Evolutionary conservation across 345 rosid species (phyloP).

Genomic region (Eutrema yunnanense): DNA sequence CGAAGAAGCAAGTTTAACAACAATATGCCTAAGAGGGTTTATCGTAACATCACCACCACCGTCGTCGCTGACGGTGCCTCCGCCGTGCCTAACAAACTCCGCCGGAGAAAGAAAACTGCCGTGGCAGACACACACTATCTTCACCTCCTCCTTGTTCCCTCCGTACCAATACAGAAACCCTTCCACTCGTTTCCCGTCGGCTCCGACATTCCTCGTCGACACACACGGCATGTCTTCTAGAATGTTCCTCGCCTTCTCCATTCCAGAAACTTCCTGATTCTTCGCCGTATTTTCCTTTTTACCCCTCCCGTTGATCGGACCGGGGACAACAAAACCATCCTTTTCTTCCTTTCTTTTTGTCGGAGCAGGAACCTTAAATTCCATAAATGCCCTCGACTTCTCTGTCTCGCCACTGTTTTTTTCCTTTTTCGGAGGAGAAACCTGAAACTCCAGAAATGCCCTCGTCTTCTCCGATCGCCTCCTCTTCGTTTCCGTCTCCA

Average conservation of each 20-base stretch:
- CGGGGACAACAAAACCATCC: not conserved
- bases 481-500: constrained; percentile 61
- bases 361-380: not conserved
- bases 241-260: constrained; percentile 35
- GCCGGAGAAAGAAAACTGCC: constrained; percentile 42
- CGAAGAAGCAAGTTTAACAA: constrained; percentile 40
- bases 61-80: not conserved
- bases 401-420: constrained; percentile 4
- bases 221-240: constrained; percentile 56
- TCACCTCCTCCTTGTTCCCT: constrained; percentile 28
- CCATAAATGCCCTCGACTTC: constrained; percentile 34
- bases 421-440: not conserved
- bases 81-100: constrained; percentile 47
- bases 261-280: constrained; percentile 24
- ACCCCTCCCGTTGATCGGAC: not conserved
- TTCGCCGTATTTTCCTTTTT: not conserved
- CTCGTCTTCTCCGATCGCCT: constrained; percentile 54
- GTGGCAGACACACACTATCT: constrained; percentile 54
- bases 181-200: constrained; percentile 36
- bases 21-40: constrained; percentile 75
- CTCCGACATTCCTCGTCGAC: constrained; percentile 42
- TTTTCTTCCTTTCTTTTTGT: not conserved
- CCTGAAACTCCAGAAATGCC: not conserved
- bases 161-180: constrained; percentile 44
- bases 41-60: constrained; percentile 40